These are phyloP conservation scores for Paramecium bursaria DNA, from an alignment of 73 alveolate species.

Conservation along the genomic window DNA sequence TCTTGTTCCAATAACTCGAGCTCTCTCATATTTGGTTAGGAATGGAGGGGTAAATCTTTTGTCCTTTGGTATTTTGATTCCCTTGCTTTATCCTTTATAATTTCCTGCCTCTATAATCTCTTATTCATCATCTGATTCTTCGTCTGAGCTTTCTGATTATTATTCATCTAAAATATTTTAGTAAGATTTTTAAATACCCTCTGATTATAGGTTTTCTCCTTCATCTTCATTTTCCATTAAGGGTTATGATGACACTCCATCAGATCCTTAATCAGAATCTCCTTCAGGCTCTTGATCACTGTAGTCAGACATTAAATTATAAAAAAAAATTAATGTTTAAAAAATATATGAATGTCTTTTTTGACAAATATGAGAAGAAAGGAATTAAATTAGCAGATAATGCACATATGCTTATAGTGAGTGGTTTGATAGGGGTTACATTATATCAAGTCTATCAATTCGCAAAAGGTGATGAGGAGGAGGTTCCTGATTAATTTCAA, in stretches of 20 bases:
- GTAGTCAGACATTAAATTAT: conserved; percentile 56
- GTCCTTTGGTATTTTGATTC: conserved; percentile 67
- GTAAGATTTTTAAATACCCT: too few relatives aligned
- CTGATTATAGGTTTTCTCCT: too few relatives aligned
- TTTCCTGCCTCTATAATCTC: conserved; percentile 47
- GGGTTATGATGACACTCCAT: conserved; percentile 14
- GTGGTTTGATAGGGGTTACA: too few relatives aligned
- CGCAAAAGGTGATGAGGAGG: too few relatives aligned
- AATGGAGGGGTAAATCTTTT: conserved; percentile 90
- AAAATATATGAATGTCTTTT: too few relatives aligned
- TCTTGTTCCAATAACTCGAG: conserved; percentile 98
- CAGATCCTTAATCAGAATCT: conserved; percentile 41
- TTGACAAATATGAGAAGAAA: too few relatives aligned
- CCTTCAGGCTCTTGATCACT: conserved; percentile 63
- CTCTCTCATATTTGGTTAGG: conserved; percentile 98
- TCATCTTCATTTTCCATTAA: neutral
- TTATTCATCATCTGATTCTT: conserved; percentile 74
- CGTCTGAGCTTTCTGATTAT: conserved; percentile 40
- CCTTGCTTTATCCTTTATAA: conserved; percentile 56
- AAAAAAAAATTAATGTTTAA: too few relatives aligned
- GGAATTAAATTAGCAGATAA: too few relatives aligned
- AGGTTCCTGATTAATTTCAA: too few relatives aligned
- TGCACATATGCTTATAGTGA: too few relatives aligned
- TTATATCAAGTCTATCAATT: too few relatives aligned
- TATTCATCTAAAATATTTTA: too few relatives aligned